Evolutionary conservation across 2,329 filamentous ascomycete genomes (phyloP).

Genomic region (Onygena corvina): DNA sequence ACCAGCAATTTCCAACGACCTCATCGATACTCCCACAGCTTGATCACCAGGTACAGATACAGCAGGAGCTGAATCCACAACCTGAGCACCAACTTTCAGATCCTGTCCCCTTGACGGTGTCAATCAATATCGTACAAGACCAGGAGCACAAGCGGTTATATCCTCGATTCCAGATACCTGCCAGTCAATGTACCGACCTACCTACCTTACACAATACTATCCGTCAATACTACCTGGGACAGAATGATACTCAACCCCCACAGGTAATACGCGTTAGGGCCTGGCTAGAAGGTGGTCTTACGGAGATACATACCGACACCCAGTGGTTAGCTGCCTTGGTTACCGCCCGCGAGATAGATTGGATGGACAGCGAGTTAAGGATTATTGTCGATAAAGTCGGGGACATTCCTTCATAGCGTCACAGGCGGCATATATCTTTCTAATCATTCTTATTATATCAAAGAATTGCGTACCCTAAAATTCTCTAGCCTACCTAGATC

Average conservation of each 20-base stretch:
- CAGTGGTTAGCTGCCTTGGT: slow-evolving; percentile 37
- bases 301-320: slow-evolving; percentile 28
- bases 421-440: no score
- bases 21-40: neutral
- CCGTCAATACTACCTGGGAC: slow-evolving; percentile 17
- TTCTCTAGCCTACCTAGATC: no score
- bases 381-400: slow-evolving; percentile 31
- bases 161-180: slow-evolving; percentile 27
- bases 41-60: slow-evolving; percentile 2
- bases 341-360: slow-evolving; percentile 33
- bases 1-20: slow-evolving; percentile 21
- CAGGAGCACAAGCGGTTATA: slow-evolving; percentile 28
- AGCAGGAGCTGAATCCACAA: slow-evolving; percentile 2
- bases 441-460: no score
- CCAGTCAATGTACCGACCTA: slow-evolving; percentile 22
- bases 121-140: slow-evolving; percentile 28
- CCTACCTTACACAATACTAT: slow-evolving; percentile 24
- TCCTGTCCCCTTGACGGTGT: slow-evolving; percentile 15
- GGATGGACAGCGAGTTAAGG: slow-evolving; percentile 37
- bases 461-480: no score
- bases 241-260: slow-evolving; percentile 11
- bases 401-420: neutral
- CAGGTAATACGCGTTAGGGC: slow-evolving; percentile 24
- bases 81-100: slow-evolving; percentile 1
- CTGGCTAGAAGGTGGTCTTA: slow-evolving; percentile 34